Evolutionary conservation across 805 yeast genomes (phyloP).

Genomic region (Pichia nakasei): DNA sequence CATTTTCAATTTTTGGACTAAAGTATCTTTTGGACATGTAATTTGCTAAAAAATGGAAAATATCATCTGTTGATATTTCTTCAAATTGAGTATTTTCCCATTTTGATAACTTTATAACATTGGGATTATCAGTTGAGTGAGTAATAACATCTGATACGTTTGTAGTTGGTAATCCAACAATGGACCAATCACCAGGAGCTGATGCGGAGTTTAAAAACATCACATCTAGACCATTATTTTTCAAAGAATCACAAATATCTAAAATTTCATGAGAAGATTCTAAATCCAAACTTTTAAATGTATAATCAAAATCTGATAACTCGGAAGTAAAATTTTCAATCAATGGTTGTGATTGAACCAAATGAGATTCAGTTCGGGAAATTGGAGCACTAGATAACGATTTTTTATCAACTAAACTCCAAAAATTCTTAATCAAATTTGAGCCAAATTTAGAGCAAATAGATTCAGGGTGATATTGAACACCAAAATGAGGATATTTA

Average conservation of each 20-base stretch:
- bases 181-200: constrained; percentile 79
- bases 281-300: constrained; percentile 9
- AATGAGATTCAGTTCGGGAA: constrained; percentile 14
- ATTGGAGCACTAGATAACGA: neutral
- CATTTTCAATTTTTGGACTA: constrained; percentile 21
- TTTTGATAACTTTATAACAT: constrained; percentile 20
- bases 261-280: constrained; percentile 8
- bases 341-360: constrained; percentile 18
- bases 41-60: constrained; percentile 47
- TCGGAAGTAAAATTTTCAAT: constrained; percentile 11
- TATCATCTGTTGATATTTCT: constrained; percentile 15
- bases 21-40: constrained; percentile 35
- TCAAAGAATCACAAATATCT: constrained; percentile 41
- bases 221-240: constrained; percentile 33
- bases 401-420: constrained; percentile 23
- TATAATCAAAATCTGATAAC: constrained; percentile 9
- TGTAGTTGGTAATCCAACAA: constrained; percentile 61
- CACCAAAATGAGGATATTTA: constrained; percentile 71
- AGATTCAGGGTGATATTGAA: constrained; percentile 96
- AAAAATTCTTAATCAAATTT: constrained; percentile 53
- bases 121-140: constrained; percentile 45
- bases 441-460: constrained; percentile 70
- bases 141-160: constrained; percentile 41
- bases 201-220: constrained; percentile 71
- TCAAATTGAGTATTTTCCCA: constrained; percentile 18